Base-by-base conservation (phyloP, 257 asterid species). In the Scutellaria minor region DNA sequence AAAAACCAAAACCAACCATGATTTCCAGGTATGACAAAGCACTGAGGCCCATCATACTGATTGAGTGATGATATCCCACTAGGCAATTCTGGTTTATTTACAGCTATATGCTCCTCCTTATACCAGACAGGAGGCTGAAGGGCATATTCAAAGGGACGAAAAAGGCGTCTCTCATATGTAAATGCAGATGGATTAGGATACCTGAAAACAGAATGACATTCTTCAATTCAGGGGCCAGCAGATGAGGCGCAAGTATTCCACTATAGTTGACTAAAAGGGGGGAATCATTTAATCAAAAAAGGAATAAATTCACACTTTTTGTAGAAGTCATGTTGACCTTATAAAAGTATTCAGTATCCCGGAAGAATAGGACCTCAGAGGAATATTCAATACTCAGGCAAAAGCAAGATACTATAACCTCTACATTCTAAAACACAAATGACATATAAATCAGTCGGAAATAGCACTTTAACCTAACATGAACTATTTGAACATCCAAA, bases 11-110 rank as follows among this genome's bases (percentile, higher is more conserved):
- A 81, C 89, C 20, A 74, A 95, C 98, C 99, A 75, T 92, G 99
- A 83, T 95, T 95, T 80, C 99, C 99, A 77, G 99, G 99, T 77
- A 95, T 95, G 77, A 87, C 77, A 48, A 95, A 95, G 83, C 96
- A 88, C 80, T 92, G 99, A 66, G 99, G 99, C 70, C 98, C 99
- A 63, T 87, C 85, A 75, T 95, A 90, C 76, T 90, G 77, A 85
- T 85, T 78, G 67, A 95, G 86, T 60, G 88, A 72, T 64, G 88
- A 71, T 73, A 83, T 75, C 69, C 88, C 97, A 78, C 50, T 5
- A 72, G 98, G 98, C 77, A 95, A 75, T 83, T 95, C 99, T 20
- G 98, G 99, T 83, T 95, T 95, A 66, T 82, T 81, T n/a, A 86
- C 95, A 62, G 98, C 96, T 75, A 95, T 82, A 70, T 90, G 98